phyloP scores from a whole-genome alignment of 331 rosid genomes.

The Pyracantha coccinea region DNA sequence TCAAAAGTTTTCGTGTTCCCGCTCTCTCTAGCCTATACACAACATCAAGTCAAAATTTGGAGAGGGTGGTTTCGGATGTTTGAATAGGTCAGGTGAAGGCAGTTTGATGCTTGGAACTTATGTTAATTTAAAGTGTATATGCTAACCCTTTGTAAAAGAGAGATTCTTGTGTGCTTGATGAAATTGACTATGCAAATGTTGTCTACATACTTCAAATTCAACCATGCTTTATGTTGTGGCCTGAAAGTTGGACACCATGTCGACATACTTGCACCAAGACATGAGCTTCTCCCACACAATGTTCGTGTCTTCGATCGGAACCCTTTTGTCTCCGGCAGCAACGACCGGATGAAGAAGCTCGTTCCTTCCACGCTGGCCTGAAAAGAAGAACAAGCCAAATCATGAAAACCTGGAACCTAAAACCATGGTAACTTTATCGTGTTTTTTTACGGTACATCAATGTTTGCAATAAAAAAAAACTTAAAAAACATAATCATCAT shows the following conservation, averaged over 20 bases:
- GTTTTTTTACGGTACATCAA: not conserved
- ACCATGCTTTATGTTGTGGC: not conserved
- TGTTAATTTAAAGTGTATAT: not conserved
- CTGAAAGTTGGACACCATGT: not conserved
- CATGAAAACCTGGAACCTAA: not conserved
- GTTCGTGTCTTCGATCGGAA: not conserved
- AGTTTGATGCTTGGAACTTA: not conserved
- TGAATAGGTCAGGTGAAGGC: not conserved
- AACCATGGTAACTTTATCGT: not conserved
- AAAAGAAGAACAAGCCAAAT: too few relatives aligned
- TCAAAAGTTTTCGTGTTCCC: not conserved
- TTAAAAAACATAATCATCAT: accelerated
- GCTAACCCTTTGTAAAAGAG: not conserved
- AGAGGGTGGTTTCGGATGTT: not conserved
- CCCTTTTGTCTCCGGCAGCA: not conserved
- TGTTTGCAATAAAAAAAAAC: too few relatives aligned
- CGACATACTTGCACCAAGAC: not conserved
- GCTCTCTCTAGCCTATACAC: not conserved
- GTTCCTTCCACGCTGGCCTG: too few relatives aligned
- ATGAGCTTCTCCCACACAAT: not conserved
- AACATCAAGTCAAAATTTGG: not conserved
- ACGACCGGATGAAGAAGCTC: not conserved
- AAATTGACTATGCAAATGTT: not conserved
- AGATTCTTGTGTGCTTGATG: not conserved
- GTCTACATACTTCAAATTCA: not conserved